These are phyloP conservation scores for Trichosporon coremiiforme DNA, from an alignment of 1,284 basidiomycete genomes.

Conservation along the genomic window DNA sequence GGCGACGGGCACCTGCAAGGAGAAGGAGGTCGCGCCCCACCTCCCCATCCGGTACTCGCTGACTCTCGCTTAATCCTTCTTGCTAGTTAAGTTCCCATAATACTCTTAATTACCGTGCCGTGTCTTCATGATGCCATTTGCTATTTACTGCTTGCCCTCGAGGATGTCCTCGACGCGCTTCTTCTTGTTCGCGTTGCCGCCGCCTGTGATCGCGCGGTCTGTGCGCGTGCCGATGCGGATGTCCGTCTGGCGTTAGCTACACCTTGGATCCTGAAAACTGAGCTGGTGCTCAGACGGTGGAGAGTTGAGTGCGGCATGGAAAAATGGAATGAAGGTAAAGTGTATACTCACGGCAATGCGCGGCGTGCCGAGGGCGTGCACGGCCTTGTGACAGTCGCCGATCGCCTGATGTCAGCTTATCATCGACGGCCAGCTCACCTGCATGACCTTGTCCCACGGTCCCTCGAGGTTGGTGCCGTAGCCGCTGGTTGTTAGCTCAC, in stretches of 20 bases:
- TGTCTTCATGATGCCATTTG: not conserved
- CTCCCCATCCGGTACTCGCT: conserved; percentile 7
- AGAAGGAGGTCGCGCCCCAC: conserved; percentile 15
- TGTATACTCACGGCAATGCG: conserved; percentile 47
- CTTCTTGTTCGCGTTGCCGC: conserved; percentile 76
- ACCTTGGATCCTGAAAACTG: not conserved
- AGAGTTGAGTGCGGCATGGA: too few species aligned
- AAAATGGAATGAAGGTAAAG: too few species aligned
- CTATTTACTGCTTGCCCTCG: not conserved
- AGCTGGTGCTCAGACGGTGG: not conserved
- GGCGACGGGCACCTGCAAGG: conserved; percentile 6
- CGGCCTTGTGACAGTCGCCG: conserved; percentile 80
- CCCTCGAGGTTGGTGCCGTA: conserved; percentile 90
- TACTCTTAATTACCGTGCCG: not conserved
- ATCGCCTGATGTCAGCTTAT: conserved; percentile 37
- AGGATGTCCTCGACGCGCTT: conserved; percentile 74
- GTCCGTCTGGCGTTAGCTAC: conserved; percentile 65
- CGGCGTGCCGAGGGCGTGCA: conserved; percentile 64
- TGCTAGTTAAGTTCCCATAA: not conserved
- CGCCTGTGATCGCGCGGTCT: conserved; percentile 67
- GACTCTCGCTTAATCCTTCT: not conserved
- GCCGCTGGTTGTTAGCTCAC: conserved; percentile 62
- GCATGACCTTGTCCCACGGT: conserved; percentile 73
- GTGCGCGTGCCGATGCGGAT: conserved; percentile 87
- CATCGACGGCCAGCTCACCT: conserved; percentile 25